Conservation (phyloP, 257 asterid species). For the Solanum bulbocastanum region DNA sequence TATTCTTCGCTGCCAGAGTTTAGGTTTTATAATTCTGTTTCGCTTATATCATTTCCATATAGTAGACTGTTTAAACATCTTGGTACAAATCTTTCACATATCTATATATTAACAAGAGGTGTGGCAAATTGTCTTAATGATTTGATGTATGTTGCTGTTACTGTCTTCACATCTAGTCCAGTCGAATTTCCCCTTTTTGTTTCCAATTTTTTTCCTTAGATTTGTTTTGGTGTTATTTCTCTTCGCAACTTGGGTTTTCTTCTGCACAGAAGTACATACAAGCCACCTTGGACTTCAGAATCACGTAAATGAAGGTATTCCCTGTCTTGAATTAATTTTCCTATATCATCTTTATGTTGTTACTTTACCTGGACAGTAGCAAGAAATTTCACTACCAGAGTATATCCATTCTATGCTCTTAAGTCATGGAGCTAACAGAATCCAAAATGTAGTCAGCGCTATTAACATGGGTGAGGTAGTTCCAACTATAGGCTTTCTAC, state of each 20-base stretch:
- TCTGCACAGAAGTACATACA: slow-evolving; percentile 63
- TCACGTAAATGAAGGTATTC: slow-evolving; percentile 43
- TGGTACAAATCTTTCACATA: not conserved
- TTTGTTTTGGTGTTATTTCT: slow-evolving; percentile 1
- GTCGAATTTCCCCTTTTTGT: not conserved
- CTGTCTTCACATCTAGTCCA: not conserved
- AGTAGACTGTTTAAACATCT: not conserved
- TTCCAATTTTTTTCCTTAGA: not conserved
- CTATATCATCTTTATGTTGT: not conserved
- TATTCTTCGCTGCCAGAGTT: not conserved
- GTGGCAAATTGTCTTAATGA: not conserved
- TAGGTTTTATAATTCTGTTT: not conserved
- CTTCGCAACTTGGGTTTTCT: slow-evolving; percentile 21
- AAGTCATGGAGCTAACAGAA: not conserved
- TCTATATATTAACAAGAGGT: not conserved
- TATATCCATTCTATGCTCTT: not conserved
- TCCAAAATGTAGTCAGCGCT: not conserved
- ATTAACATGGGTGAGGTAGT: not conserved
- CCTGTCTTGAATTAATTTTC: not conserved
- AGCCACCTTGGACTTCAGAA: slow-evolving; percentile 64
- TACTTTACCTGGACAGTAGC: not conserved
- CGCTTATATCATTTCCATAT: not conserved
- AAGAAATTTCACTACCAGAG: not conserved
- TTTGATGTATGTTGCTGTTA: not conserved
- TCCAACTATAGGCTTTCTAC: not conserved